Evolutionary conservation across 108 stramenopile genomes (phyloP), one percentile per base, ranked within the genome.

Genomic region (Ochromonas danica): DNA sequence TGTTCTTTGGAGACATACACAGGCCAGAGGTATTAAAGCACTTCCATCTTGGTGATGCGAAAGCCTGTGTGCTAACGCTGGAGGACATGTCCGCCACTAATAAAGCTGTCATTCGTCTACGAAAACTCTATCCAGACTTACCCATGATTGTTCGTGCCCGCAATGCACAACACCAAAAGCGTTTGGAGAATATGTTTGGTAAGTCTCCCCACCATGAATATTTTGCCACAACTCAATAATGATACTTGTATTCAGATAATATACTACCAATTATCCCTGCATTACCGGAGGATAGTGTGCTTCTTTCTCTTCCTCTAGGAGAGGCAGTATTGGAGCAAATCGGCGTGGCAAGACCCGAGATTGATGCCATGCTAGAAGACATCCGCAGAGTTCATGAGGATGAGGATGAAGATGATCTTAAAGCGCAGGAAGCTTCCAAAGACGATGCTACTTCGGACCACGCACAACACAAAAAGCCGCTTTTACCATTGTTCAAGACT

Each of bases 191-290:
- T 42, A 96, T 92, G 33, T 80, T 95, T 43, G 90, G 45, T 51
- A 51, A 51, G 6, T 22, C 6, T 51, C 22, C 6, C 22, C 22
- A 51, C 22, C 45, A 14, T 51, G 45, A 51, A 14, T 51, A 51
- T n/a, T n/a, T n/a, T n/a, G n/a, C n/a, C n/a, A n/a, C n/a, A n/a
- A n/a, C n/a, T n/a, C n/a, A n/a, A n/a, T n/a, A n/a, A n/a, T n/a
- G n/a, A n/a, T n/a, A n/a, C n/a, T n/a, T n/a, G n/a, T n/a, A n/a
- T n/a, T n/a, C n/a, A 51, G 45, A 51, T 51, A 51, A 93, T 80
- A 93, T 97, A 10, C 90, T 88, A 30, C 93, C 95, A 1, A 96
- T 96, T 94, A 94, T 95, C 51, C 96, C 96, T 2, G 91, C 94
- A 39, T 87, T 96, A 0, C 95, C 96, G 45, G 95, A 97, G 70